A percentile compares a stretch with the other conserved stretches of the same genome.
Conservation (phyloP, 129 eudicot species). For the Scalesia atractyloides region DNA sequence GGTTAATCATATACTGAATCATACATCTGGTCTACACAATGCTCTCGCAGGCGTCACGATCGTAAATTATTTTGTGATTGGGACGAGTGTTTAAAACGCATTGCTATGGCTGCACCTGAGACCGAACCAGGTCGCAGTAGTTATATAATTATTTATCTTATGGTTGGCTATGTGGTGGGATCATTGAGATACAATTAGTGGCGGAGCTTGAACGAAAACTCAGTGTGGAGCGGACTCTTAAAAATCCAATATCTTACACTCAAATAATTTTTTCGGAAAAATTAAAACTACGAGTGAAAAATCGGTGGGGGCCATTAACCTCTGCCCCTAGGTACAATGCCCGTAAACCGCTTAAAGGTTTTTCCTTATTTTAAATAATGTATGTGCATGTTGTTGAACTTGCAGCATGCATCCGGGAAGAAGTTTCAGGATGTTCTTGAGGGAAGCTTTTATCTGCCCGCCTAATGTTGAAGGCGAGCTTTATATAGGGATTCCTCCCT, state of each 20-base stretch:
- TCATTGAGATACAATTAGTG: no score
- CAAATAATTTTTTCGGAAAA: no score
- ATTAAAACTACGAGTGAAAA: no score
- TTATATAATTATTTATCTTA: constrained; percentile 83
- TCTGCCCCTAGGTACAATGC: constrained; percentile 63
- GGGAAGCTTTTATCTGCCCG: constrained; percentile 70
- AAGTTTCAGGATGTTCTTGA: constrained; percentile 74
- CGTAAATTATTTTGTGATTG: constrained; percentile 68
- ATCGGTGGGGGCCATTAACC: no score
- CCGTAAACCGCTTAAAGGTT: no score
- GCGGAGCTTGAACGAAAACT: no score
- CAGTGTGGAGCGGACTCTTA: no score
- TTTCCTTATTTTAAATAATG: no score
- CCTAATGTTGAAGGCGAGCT: constrained; percentile 41
- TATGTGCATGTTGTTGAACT: background rate
- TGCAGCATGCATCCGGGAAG: no score
- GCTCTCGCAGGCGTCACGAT: constrained; percentile 61
- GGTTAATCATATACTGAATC: constrained; percentile 90
- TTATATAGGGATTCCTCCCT: constrained; percentile 93
- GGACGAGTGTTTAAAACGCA: constrained; percentile 72
- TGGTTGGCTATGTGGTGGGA: constrained; percentile 97
- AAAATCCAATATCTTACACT: no score
- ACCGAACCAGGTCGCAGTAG: constrained; percentile 82
- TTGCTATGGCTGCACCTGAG: constrained; percentile 61
- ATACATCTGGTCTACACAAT: constrained; percentile 91